phyloP scores from a whole-genome alignment of 2,329 filamentous ascomycete genomes.

The Ceratocystis alfenasii region DNA sequence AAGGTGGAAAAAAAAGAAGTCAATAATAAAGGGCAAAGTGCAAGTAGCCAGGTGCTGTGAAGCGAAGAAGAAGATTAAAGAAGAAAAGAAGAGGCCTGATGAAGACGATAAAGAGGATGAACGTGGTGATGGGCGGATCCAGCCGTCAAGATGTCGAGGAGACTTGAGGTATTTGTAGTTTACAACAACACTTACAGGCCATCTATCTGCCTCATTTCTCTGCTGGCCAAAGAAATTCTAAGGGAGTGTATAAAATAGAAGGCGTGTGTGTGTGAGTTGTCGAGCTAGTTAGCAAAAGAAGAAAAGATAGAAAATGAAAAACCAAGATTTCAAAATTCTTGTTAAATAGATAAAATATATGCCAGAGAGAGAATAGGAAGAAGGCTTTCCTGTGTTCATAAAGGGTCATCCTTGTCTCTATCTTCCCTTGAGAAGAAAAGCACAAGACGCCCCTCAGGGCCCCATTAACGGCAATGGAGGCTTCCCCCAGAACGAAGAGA shows the following conservation, averaged over 20 bases:
- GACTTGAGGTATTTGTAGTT: slow-evolving; percentile 8
- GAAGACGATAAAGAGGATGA: background rate
- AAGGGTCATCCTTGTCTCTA: background rate
- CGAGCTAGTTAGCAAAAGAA: background rate
- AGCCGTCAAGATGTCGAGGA: background rate
- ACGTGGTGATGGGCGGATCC: background rate
- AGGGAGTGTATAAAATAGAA: background rate
- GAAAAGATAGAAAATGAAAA: background rate
- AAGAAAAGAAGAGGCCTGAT: background rate
- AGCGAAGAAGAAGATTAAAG: too few relatives aligned
- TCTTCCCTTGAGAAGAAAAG: background rate
- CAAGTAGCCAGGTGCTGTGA: background rate
- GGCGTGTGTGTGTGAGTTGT: background rate
- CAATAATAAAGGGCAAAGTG: background rate
- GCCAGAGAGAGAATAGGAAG: background rate
- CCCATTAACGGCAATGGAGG: background rate
- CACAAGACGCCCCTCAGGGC: background rate
- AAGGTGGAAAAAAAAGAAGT: background rate
- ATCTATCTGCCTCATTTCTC: background rate
- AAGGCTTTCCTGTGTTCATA: background rate
- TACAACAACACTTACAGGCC: background rate
- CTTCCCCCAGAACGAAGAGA: background rate
- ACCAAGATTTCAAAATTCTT: background rate
- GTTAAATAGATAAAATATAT: background rate
- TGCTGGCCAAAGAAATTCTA: background rate